Conservation (phyloP, 108 stramenopile genomes). For the Pseudonitzschia pungens region DNA sequence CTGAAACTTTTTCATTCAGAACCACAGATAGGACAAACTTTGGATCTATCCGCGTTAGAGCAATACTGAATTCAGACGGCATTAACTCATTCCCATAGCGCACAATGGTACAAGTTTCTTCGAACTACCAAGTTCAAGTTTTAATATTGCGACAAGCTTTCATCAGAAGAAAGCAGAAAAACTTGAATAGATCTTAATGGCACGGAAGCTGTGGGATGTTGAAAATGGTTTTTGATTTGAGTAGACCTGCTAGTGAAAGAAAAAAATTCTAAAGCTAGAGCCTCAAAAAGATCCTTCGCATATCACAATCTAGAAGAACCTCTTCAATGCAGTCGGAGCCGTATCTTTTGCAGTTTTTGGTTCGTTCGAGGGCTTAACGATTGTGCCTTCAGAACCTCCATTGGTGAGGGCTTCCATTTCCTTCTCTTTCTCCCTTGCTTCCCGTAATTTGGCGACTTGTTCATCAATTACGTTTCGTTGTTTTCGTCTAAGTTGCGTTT, state of each 20-base stretch:
- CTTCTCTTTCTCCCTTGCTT: slow-evolving; percentile 74
- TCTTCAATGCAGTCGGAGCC: slow-evolving; percentile 11
- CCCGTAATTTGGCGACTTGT: slow-evolving; percentile 66
- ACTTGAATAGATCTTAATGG: no score
- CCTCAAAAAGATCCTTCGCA: no score
- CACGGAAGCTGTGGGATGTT: no score
- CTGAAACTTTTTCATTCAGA: slow-evolving; percentile 26
- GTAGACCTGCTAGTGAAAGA: no score
- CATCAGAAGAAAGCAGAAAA: no score
- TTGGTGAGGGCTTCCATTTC: neutral
- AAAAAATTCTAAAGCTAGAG: no score
- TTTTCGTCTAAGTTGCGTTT: slow-evolving; percentile 90
- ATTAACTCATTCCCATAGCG: no score
- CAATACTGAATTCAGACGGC: neutral
- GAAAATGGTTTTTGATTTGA: no score
- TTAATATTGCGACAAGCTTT: no score
- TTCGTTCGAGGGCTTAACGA: neutral
- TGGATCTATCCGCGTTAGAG: slow-evolving; percentile 3
- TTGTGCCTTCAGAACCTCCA: neutral
- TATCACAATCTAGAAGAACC: slow-evolving; percentile 6
- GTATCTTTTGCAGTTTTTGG: neutral
- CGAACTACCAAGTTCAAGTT: no score
- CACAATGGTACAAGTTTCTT: no score
- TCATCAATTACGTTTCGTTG: slow-evolving; percentile 91
- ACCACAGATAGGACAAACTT: neutral